Base-by-base conservation (phyloP, 441 rosid genomes). In the Melastoma candidum region DNA sequence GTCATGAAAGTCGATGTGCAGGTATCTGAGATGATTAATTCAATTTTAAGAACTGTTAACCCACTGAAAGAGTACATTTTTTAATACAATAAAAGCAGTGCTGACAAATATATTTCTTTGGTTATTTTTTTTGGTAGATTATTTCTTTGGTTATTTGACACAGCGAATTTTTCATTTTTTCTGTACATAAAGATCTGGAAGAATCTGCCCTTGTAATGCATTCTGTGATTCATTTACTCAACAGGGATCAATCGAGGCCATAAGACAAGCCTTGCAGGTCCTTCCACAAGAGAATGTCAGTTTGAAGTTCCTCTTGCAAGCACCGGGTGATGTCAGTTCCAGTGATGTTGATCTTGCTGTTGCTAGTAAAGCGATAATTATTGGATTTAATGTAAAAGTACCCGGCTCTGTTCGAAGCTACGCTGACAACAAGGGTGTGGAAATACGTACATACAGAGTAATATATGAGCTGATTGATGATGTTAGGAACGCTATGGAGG, bases 401-500 rank as follows among this genome's bases (percentile, higher is more conserved):
- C 77, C 88, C 2, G 85, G 95, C 58, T 77, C 90, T 12, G 95
- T 93, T 53, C 84, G 83, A 73, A 86, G 74, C 67, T 75, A 73
- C 61, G 95, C 97, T 26, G 95, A 93, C 54, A 84, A 73, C 58
- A 82, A 78, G 79, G 90, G 95, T 57, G 97, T 93, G 60, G 98
- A 93, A 78, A 82, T 93, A 75, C 83, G 95, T 58, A 70, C 78
- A n/a, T 93, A 93, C 53, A 83, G 64, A 70, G 88, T 93, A 60
- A 93, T 93, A 67, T 93, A 93, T 67, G 98, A 93, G 51, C 95
- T 93, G 55, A 77, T 93, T 61, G 87, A 93, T 60, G 98, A 93
- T 54, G 75, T 86, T 44, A 80, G 98, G 57, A 83, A 81, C 47
- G 98, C 97, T 32, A 93, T 88, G 98, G 97, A 93, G 77, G 98